Evolutionary conservation across 2,329 filamentous ascomycete species (phyloP), one percentile per base, ranked within the genome.

Genomic region (Xylariaceae sp.): DNA sequence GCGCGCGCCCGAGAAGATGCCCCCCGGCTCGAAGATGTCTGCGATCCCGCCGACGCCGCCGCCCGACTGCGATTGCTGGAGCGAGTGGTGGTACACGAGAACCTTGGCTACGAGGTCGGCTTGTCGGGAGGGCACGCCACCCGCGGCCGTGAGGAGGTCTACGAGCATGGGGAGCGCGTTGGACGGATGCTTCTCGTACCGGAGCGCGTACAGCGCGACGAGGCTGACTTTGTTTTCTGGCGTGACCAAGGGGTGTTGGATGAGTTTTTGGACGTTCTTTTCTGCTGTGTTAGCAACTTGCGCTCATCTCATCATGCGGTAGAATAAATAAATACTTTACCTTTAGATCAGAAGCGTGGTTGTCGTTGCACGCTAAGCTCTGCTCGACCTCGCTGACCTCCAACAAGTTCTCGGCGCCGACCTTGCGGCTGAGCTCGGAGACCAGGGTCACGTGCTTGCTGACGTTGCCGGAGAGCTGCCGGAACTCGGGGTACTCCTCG

Each of bases 361-460:
- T 96, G 57, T 98, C 94, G 59, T 92, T 96, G 64, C 94, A 98
- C 33, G 90, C 92, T 39, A 98, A 69, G 58, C 89, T 96, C 62
- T 98, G 92, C 65, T 98, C 92, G 32, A 97, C 73, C 67, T 98
- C 92, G 63, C 88, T 95, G 41, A 97, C 88, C 61, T 98, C 92
- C n/a, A 98, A 72, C 27, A 98, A 65, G 51, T 81, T 88, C 52
- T 97, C 86, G 27, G 84, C 79, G 5, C 84, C 85, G 11, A 98
- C 89, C 40, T 86, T 79, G 41, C 90, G 77, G 60, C 88, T 96
- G 28, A 98, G 73, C 59, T 98, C 94, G 1, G 88, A 88, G 15
- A 98, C 92, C 15, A 98, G 69, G 0, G 92, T 95, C 41, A 98
- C 94, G 59, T 98, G 92, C 60, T 98, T 98, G 67, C 89, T 97